Base-by-base conservation (phyloP, 116 monocot species). In the Phalaenopsis hybrid region DNA sequence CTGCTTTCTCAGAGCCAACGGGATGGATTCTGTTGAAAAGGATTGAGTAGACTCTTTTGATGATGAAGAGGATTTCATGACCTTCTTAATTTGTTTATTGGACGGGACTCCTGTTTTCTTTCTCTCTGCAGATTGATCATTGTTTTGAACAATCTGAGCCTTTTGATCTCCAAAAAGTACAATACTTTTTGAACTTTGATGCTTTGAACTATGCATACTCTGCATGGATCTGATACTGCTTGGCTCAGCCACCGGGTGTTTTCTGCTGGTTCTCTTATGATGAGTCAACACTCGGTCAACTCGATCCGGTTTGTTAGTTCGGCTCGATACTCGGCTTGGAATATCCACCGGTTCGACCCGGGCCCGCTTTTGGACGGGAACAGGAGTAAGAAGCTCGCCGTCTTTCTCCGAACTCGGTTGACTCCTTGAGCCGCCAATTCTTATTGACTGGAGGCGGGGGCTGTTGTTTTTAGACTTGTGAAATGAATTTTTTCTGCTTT, bases 301-400 rank as follows among this genome's bases (percentile, higher is more conserved):
- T 0, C 18, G 82, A 45, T 57, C 52, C 1, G 12, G 23, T 4
- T 34, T 28, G 4, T 44, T 55, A 45, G 82, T 63, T 74, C 59
- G 69, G 33, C 11, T 48, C 33, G 55, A 23, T 9, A 23, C 16
- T 51, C 44, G 69, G 70, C 21, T 68, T 7, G 57, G 12, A 4
- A 34, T 44, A 23, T 74, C 75, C 3, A 17, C 18, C 18, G 74
- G 9, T 15, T 79, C 83, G n/a, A 85, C 78, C 61, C 88, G 63
- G 44, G 18, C 75, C 0, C 89, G 61, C 69, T 84, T 85, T 51
- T 67, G 81, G 31, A 72, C 84, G 5, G 79, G 84, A 59, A 79
- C 79, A 20, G 61, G 23, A 1, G 84, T 52, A 0, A 79, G 16
- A 69, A 55, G 46, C 8, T 82, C 80, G 13, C 31, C 63, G 49